phyloP scores from a whole-genome alignment of 768 basidiomycete species.

The Naganishia vishniacii region DNA sequence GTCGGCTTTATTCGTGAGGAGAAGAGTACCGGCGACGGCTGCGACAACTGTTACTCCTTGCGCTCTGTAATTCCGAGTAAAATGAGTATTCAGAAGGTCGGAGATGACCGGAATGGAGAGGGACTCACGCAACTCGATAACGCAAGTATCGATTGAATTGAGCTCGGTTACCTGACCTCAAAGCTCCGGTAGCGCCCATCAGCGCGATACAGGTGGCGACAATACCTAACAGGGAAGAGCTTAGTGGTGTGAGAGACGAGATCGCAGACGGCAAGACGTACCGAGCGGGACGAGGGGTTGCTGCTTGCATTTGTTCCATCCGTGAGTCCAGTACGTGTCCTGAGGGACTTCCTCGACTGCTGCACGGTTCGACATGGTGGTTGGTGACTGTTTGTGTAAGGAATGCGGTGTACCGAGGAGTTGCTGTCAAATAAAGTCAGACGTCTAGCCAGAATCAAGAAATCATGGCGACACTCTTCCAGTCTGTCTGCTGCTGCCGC shows the following conservation, averaged over 20 bases:
- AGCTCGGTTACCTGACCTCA: conserved; percentile 42
- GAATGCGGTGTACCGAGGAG: too few relatives aligned
- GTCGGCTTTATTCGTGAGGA: conserved; percentile 31
- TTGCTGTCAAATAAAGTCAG: too few relatives aligned
- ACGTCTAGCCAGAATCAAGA: too few relatives aligned
- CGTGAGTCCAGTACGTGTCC: conserved; percentile 31
- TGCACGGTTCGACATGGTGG: conserved; percentile 3
- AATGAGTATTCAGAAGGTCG: background rate
- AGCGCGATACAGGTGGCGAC: conserved; percentile 41
- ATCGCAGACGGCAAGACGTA: conserved; percentile 23
- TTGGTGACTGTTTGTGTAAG: background rate
- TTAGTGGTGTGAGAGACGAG: background rate
- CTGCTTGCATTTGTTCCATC: conserved; percentile 42
- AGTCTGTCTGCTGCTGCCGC: too few relatives aligned
- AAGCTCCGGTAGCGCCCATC: conserved; percentile 36
- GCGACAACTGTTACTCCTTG: conserved; percentile 47
- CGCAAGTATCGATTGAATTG: conserved; percentile 43
- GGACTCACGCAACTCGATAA: conserved; percentile 42
- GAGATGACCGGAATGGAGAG: background rate
- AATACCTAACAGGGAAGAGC: conserved; percentile 31
- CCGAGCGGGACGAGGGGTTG: conserved; percentile 45
- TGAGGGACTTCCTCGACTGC: conserved; percentile 1
- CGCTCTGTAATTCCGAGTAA: conserved; percentile 29
- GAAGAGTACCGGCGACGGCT: conserved; percentile 34
- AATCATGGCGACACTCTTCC: too few relatives aligned